Evolutionary conservation across 176 grass and related monocot species (phyloP), one percentile per base, ranked within the genome.

Genomic region (Phoenix dactylifera): DNA sequence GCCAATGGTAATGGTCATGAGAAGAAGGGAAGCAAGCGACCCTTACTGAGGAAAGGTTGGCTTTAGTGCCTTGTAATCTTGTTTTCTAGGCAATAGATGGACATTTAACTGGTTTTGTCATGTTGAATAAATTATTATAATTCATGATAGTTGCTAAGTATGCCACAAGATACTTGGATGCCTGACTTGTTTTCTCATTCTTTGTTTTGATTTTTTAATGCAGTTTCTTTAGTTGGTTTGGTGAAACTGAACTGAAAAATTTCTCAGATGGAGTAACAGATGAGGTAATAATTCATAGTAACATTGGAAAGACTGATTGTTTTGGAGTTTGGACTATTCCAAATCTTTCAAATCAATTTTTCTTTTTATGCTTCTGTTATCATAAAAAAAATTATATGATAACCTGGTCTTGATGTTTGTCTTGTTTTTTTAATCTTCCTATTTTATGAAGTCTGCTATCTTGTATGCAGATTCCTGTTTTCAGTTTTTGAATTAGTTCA

Each of bases 11-110:
- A 80, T 73, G 64, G 39, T 50, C 59, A 63, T 39, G 81, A 86
- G 68, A 84, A 80, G 57, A 98, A 98, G 62, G 94, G 94, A 2
- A 70, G 26, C 35, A 98, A 92, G 63, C 85, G 88, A 0, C 84
- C 84, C 76, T 92, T 65, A 61, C 86, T n/a, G 83, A 82, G 68
- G 88, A 98, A 84, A 98, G 88, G 94, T 98, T 62, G n/a, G 35
- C 10, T 44, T 44, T 44, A 12, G 12, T 76, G 35, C 1, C 49
- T 78, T 39, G 26, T 14, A 3, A 15, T 22, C n/a, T 19, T 48
- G 22, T 44, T 26, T 39, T 32, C 3, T 30, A 28, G 7, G 35
- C 35, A 44, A 44, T 44, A 44, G 35, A 7, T 12, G 35, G 7
- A 44, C 10, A 12, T 12, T 44, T 44, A 44, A 44, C 35, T 44